These are phyloP conservation scores for Mycena sanguinolenta DNA, from an alignment of 768 basidiomycete genomes.

Conservation along the genomic window DNA sequence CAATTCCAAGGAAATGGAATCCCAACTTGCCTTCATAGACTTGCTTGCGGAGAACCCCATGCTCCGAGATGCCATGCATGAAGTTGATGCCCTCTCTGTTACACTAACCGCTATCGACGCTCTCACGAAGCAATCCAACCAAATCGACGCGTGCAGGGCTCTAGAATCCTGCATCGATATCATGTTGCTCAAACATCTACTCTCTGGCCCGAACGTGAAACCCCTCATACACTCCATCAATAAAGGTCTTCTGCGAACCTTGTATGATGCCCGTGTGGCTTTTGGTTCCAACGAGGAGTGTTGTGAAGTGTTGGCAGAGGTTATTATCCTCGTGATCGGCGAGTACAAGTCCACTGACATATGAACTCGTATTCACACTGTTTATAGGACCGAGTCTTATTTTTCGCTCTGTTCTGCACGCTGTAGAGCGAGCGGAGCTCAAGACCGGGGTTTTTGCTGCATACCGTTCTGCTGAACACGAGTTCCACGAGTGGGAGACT, in stretches of 20 bases:
- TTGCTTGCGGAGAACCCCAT: slow-evolving; percentile 12
- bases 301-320: slow-evolving; percentile 14
- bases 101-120: slow-evolving; percentile 9
- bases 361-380: neutral
- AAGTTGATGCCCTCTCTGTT: slow-evolving; percentile 22
- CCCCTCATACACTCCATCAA: slow-evolving; percentile 29
- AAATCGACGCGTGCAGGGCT: neutral
- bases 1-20: neutral
- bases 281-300: slow-evolving; percentile 13
- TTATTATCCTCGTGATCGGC: slow-evolving; percentile 16
- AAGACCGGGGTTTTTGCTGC: slow-evolving; percentile 19
- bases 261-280: slow-evolving; percentile 29
- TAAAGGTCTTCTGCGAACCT: slow-evolving; percentile 24
- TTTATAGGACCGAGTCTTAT: slow-evolving; percentile 18
- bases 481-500: slow-evolving; percentile 30
- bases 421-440: slow-evolving; percentile 21
- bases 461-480: slow-evolving; percentile 3
- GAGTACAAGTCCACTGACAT: neutral
- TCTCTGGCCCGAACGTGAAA: slow-evolving; percentile 25
- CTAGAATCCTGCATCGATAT: slow-evolving; percentile 9
- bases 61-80: slow-evolving; percentile 27
- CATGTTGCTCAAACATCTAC: slow-evolving; percentile 22
- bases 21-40: slow-evolving; percentile 12
- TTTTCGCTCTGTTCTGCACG: slow-evolving; percentile 33
- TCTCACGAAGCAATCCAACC: slow-evolving; percentile 8